Conservation (phyloP, 2,329 filamentous ascomycete genomes). For the Peltaster fructicola region DNA sequence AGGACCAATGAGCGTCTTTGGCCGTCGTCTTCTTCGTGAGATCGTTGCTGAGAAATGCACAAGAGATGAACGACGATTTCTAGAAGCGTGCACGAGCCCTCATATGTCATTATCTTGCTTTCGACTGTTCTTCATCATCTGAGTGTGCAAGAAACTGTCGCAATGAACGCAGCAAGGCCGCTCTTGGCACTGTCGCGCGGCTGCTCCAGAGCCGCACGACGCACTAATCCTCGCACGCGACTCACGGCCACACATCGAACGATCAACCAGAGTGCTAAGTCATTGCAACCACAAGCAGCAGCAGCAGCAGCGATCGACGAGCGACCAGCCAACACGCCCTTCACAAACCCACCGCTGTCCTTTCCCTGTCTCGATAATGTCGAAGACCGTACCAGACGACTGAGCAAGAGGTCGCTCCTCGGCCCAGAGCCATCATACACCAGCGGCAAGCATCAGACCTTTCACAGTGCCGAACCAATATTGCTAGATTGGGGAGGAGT, state of each 20-base stretch:
- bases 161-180: conserved; percentile 5
- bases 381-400: conserved; percentile 53
- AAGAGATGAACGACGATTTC: no score
- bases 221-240: conserved; percentile 10
- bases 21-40: no score
- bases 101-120: no score
- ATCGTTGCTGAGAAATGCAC: no score
- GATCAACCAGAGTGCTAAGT: conserved; percentile 5
- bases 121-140: no score
- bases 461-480: conserved; percentile 55
- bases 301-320: conserved; percentile 11
- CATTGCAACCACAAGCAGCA: conserved; percentile 11
- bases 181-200: conserved; percentile 3
- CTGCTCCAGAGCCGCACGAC: conserved; percentile 5
- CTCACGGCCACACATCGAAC: conserved; percentile 3
- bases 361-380: conserved; percentile 82
- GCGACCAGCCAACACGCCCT: conserved; percentile 14
- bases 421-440: conserved; percentile 93
- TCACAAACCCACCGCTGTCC: conserved; percentile 67
- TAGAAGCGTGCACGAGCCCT: no score
- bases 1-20: no score
- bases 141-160: no score
- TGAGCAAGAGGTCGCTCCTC: conserved; percentile 47
- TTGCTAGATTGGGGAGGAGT: conserved; percentile 89
- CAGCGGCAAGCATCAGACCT: conserved; percentile 63